Evolutionary conservation across 768 basidiomycete species (phyloP), one percentile per base, ranked within the genome.

Genomic region (Sarcodon aspratus): DNA sequence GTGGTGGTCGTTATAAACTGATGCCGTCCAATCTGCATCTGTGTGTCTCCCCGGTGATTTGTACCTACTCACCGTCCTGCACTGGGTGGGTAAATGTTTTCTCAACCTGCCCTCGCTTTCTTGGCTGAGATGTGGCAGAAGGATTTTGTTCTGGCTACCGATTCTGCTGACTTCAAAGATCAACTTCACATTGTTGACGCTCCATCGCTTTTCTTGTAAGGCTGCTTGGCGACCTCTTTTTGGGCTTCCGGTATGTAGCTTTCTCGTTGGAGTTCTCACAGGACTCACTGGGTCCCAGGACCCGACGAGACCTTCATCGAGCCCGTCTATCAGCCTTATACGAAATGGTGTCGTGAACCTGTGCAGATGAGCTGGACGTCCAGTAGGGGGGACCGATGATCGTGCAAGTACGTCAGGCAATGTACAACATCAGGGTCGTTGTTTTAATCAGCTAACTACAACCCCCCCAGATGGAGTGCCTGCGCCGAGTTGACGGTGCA

Each of bases 131-230:
- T 42, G 40, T 42, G 15, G 17, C 5, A 42, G 17, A 42, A 42
- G 5, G 38, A 7, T 3, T 15, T 18, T 43, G 21, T 12, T 50
- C 37, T 37, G 44, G 43, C 43, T 49, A 56, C 47, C 50, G 47
- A 47, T 48, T 55, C 61, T 56, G 57, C 52, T 51, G 49, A 52
- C 56, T 40, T 48, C 54, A 52, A 50, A 55, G 57, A 50, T 62
- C 60, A 55, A 55, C 61, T 62, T 55, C 62, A 54, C 49, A 46
- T 55, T 37, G 55, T 58, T 54, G 58, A 51, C 62, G 57, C 64
- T 65, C 64, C 65, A 66, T 66, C 62, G 65, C 66, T 67, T 27
- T 27, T 67, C 64, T 63, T 67, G 63, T 67, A 65, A 65, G 66
- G 63, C 59, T 64, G 64, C 60, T 51, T 54, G 65, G 57, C 54